Base-by-base conservation (phyloP, 495 filamentous ascomycete genomes). In the Hypoxylon trugodes region DNA sequence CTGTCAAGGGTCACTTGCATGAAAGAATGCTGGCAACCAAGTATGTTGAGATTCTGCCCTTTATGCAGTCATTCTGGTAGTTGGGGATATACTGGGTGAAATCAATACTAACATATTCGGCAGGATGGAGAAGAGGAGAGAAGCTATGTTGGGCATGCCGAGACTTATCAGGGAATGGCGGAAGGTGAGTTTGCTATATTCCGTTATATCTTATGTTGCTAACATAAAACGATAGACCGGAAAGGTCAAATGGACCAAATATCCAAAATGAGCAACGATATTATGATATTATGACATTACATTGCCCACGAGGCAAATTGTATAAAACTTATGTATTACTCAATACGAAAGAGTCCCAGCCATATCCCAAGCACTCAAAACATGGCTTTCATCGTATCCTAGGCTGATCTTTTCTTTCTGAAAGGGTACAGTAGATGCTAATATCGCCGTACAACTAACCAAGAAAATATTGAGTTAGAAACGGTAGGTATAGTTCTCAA, bases 91-190 rank as follows among this genome's bases (percentile, higher is more conserved):
- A 2, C 2, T 21, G 1, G 9, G 10, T 15, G n/a, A 40, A 49
- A 15, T 10, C n/a, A 64, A 62, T 52, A 30, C 68, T 65, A 65
- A 74, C 58, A 35, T 5, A 13, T 13, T 6, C 16, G n/a, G 55
- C 65, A 88, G 89, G 74, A 83, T 98, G 80, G 93, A 96, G 74
- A 86, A 89, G 79, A 85, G 93, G 73, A 89, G 87, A 82, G 82
- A 90, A 76, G 95, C 95, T 48, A 98, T 98, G 93, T 72, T 91
- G 79, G 87, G 85, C 55, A 98, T 98, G 95, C 91, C 93, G 61
- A 82, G 87, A 69, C 84, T 97, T 79, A 87, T 98, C 66, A 81
- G 89, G 74, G 80, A 88, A 76, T 98, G 95, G 96, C 95, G 96
- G 79, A 87, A 92, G 89, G 92, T 95, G 75, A 74, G 84, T 79